Evolutionary conservation across 768 basidiomycete species (phyloP), one percentile per base, ranked within the genome.

Genomic region (Tulasnella sp.): DNA sequence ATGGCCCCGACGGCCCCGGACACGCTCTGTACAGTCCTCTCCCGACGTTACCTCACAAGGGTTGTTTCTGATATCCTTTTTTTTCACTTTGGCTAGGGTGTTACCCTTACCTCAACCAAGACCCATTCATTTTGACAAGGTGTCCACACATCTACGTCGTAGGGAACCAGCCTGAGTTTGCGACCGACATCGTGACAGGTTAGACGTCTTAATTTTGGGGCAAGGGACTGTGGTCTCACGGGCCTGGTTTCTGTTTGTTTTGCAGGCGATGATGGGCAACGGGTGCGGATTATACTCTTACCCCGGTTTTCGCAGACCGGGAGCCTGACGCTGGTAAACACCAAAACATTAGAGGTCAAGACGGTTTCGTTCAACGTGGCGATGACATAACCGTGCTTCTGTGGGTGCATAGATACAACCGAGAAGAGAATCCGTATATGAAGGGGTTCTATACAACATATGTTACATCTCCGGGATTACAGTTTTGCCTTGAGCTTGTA

Each of bases 1-100:
- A 81, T 96, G 68, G 92, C 96, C n/a, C 96, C 96, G 3, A 98
- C 96, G 6, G 94, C 94, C 23, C 96, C 96, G 25, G 96, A 99
- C 69, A 99, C 96, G 0, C 76, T 99, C 3, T 97, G 74, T 74
- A 23, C 34, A 37, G 31, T 37, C 21, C 8, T 37, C 34, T 11
- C 19, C 0, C 21, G 15, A 36, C 35, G 25, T 31, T 29, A 21
- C 4, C 4, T 31, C 19, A 12, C 6, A 11, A 51, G 29, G 36
- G 32, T 29, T 15, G 15, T n/a, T 36, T 4, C 25, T 45, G 51
- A 37, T 2, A 40, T 41, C 21, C 19, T 1, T 21, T 25, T 53
- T 39, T 40, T 53, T 37, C 36, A 37, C 19, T 53, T 14, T 19
- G 0, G 36, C 23, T 52, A 75, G 73, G 92, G 92, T 97, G 96